A percentile compares a stretch with the other conserved stretches of the same genome.
Evolutionary conservation across 2,329 filamentous ascomycete genomes (phyloP).

Genomic region (Emergomyces orientalis): DNA sequence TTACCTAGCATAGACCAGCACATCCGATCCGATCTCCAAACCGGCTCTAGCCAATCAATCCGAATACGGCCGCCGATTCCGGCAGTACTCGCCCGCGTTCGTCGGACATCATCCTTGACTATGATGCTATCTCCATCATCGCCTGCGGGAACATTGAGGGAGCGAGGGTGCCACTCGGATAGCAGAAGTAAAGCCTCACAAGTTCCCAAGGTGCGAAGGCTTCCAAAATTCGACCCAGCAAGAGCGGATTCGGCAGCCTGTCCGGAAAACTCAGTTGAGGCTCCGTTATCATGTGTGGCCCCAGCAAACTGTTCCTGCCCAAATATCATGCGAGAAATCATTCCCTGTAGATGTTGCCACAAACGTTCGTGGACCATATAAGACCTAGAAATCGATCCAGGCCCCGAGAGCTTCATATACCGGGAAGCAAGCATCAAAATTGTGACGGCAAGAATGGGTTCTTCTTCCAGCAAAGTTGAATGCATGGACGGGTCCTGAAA

Average conservation of each 20-base stretch:
- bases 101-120: constrained; percentile 40
- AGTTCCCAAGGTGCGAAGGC: constrained; percentile 72
- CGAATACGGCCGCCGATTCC: constrained; percentile 38
- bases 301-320: constrained; percentile 84
- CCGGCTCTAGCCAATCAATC: constrained; percentile 47
- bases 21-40: constrained; percentile 48
- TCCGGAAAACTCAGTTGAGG: constrained; percentile 37
- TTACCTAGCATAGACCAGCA: constrained; percentile 52
- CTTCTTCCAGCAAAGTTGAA: constrained; percentile 67
- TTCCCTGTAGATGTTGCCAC: constrained; percentile 78
- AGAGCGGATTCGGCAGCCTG: constrained; percentile 14
- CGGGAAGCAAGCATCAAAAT: constrained; percentile 79
- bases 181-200: constrained; percentile 46
- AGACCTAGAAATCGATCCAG: constrained; percentile 65
- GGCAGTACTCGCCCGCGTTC: constrained; percentile 23
- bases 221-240: constrained; percentile 39
- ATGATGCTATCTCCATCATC: constrained; percentile 47
- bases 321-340: constrained; percentile 87
- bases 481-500: constrained; percentile 68
- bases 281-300: constrained; percentile 58
- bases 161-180: constrained; percentile 50
- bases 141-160: constrained; percentile 46
- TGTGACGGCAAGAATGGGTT: constrained; percentile 78
- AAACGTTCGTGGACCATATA: constrained; percentile 81
- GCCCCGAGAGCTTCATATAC: constrained; percentile 63